Base-by-base conservation (phyloP, 345 rosid species). In the Sonneratia alba region DNA sequence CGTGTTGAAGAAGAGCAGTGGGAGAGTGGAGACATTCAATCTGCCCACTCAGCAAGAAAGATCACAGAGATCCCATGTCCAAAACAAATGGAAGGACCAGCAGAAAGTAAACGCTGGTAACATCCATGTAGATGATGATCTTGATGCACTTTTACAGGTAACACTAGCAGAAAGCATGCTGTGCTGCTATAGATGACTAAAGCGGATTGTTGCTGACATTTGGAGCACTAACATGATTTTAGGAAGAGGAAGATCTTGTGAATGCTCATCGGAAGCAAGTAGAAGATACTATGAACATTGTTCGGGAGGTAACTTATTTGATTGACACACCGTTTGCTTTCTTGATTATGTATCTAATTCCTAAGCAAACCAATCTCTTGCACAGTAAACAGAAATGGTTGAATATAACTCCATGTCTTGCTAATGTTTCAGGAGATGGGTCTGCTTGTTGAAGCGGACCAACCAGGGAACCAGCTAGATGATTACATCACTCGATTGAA, bases 161-260 rank as follows among this genome's bases (percentile, higher is more conserved):
- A 80, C 47, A 24, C 43, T 8, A 12, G 34, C 27, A 12, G 38
- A 71, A 66, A 36, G 15, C 16, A 22, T 68, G 36, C 7, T 43
- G 67, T 49, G 36, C 21, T 27, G 19, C 65, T 53, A 67, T 53
- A 37, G 64, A 12, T 73, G 22, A 43, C 36, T 66, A 9, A 21
- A 19, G 10, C 9, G 11, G 22, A 69, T 40, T 59, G n/a, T 49
- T 70, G 36, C 53, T 49, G 9, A 37, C 11, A 66, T 66, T 68
- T 63, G 11, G 15, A 75, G 45, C 15, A 27, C 75, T 4, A 74
- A 62, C 0, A 1, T 76, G 37, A 66, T 76, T 74, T 40, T 84
- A 94, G 98, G 98, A 94, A 85, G 98, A 94, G 72, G 97, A 91
- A 80, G 97, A 94, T 80, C 92, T 94, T 38, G 97, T 94, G 53